Base-by-base conservation (phyloP, 305 asterid species). In the Andrographis paniculata region DNA sequence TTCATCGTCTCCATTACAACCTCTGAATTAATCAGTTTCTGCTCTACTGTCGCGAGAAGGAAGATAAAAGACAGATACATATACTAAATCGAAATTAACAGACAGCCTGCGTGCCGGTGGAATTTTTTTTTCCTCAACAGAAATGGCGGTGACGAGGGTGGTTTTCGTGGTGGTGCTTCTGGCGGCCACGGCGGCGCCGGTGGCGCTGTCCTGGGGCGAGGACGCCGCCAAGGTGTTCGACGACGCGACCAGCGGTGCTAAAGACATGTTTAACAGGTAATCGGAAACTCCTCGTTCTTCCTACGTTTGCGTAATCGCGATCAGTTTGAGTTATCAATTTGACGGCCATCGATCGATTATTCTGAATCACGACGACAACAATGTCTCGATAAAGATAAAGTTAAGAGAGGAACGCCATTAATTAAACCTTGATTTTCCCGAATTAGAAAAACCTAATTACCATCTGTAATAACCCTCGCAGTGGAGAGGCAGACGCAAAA, bases 231-330 rank as follows among this genome's bases (percentile, higher is more conserved):
- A 21, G 65, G 40, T 31, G 20, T 24, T 28, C 33, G 49, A 55
- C 24, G 8, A 21, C 45, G 66, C 42, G 56, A 36, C 17, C 50
- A 19, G 8, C 20, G 67, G 51, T 5, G 67, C 52, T 27, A 48
- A 56, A 38, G 63, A 67, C 6, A 24, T 24, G 30, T 24, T 24
- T n/a, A n/a, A n/a, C 30, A 8, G 30, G 30, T 24, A 24, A 24
- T 24, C n/a, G n/a, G n/a, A n/a, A n/a, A n/a, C n/a, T n/a, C 0
- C 37, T 16, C 4, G 53, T 66, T 36, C 55, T 50, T 50, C 53
- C 71, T 30, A 69, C 69, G 80, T 21, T 33, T 68, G 82, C 58
- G 66, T 67, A 14, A n/a, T 71, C 11, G 64, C 63, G 19, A 8
- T 43, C 1, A 62, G 59, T 39, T 17, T 63, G 11, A 79, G 49